phyloP scores from a whole-genome alignment of 2,329 filamentous ascomycete genomes.

The Trichoderma sp. region DNA sequence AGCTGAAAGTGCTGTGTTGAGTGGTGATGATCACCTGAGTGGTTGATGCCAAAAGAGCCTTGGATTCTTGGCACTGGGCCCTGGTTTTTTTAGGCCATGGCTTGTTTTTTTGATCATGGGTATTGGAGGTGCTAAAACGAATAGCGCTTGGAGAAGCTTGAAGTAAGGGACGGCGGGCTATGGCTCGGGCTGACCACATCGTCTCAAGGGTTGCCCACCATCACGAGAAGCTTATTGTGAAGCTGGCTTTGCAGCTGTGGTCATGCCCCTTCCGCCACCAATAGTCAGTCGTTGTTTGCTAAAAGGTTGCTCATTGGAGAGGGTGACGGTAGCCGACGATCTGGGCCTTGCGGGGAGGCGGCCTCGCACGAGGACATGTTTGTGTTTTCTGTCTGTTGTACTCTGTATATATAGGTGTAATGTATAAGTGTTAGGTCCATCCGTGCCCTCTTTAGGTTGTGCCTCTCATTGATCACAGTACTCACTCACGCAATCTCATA shows the following conservation, averaged over 20 bases:
- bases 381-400: neutral
- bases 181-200: conserved; percentile 9
- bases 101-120: neutral
- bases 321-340: neutral
- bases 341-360: neutral
- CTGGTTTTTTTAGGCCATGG: neutral
- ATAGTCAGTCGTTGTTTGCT: neutral
- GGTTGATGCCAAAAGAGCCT: conserved; percentile 1
- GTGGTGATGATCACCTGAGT: neutral
- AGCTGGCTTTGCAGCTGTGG: neutral
- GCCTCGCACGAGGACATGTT: neutral
- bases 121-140: neutral
- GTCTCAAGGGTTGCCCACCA: neutral
- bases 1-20: conserved; percentile 6
- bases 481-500: neutral
- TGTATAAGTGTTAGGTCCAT: neutral
- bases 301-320: neutral
- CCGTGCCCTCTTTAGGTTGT: neutral
- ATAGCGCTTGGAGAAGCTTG: neutral
- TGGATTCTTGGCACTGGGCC: neutral
- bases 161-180: neutral
- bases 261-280: neutral
- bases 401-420: neutral
- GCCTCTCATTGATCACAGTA: neutral
- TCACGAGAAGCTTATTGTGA: conserved; percentile 3